These are phyloP conservation scores for Gossypium arboreum DNA, from an alignment of 345 rosid species.

Conservation along the genomic window DNA sequence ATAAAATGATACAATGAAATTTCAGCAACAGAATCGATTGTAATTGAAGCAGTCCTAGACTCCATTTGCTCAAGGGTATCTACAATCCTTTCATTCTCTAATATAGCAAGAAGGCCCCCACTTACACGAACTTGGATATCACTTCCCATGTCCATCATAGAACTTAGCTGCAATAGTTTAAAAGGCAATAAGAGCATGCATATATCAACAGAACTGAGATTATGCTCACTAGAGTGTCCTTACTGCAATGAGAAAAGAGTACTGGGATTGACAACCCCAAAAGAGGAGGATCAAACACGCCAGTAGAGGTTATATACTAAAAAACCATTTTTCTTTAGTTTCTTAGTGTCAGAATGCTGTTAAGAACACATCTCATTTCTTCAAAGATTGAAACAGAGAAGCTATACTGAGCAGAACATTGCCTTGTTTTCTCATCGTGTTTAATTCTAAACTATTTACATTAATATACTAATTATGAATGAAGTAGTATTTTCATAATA, in stretches of 20 bases:
- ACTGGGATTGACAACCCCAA: not conserved
- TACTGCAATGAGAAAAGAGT: not conserved
- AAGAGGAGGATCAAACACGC: not conserved
- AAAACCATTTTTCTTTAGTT: not conserved
- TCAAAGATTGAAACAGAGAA: not conserved
- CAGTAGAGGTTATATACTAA: not conserved
- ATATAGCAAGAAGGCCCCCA: constrained; percentile 93
- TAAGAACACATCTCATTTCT: not conserved
- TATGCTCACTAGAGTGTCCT: not conserved
- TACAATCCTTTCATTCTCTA: constrained; percentile 88
- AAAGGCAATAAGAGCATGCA: constrained; percentile 15
- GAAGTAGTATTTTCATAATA: not conserved
- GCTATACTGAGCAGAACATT: constrained; percentile 2
- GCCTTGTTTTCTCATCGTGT: not conserved
- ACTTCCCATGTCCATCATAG: constrained; percentile 95
- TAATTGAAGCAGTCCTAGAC: constrained; percentile 67
- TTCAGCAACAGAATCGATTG: constrained; percentile 70
- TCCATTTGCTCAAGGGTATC: constrained; percentile 81
- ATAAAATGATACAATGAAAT: constrained; percentile 70
- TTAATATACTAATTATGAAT: not conserved
- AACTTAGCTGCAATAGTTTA: constrained; percentile 60
- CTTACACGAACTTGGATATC: constrained; percentile 88
- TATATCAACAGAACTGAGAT: not conserved
- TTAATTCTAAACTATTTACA: not conserved
- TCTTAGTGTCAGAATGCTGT: not conserved